These are phyloP conservation scores for Cystoderma amianthinum DNA, from an alignment of 768 basidiomycete genomes.

Conservation along the genomic window DNA sequence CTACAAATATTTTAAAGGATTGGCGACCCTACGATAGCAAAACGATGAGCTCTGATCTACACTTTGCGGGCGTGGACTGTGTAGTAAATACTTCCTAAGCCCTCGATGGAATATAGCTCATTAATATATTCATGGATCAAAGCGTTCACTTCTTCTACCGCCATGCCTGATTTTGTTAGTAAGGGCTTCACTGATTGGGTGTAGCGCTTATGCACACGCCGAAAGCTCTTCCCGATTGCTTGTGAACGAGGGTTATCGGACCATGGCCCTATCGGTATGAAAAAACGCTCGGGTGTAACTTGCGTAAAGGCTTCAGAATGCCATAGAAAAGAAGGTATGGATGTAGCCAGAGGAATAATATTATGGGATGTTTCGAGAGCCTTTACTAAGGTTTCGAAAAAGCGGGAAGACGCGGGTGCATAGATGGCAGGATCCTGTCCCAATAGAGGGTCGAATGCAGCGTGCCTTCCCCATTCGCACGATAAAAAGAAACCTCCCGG, in stretches of 20 bases:
- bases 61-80: conserved; percentile 37
- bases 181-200: conserved; percentile 43
- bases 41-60: no score
- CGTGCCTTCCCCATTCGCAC: conserved; percentile 48
- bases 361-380: conserved; percentile 26
- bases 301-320: conserved; percentile 32
- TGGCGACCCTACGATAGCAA: no score
- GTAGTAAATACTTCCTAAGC: conserved; percentile 41
- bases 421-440: conserved; percentile 19
- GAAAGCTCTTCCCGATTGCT: conserved; percentile 34
- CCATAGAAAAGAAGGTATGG: conserved; percentile 29
- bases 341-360: conserved; percentile 27
- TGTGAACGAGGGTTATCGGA: conserved; percentile 21
- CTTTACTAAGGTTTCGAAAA: conserved; percentile 28
- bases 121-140: conserved; percentile 33
- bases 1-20: no score
- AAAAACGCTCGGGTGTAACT: conserved; percentile 21
- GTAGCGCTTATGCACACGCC: conserved; percentile 30
- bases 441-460: conserved; percentile 27
- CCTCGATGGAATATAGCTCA: conserved; percentile 39
- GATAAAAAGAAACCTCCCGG: conserved; percentile 68
- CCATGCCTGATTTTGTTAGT: conserved; percentile 30
- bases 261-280: conserved; percentile 58
- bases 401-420: conserved; percentile 29
- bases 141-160: conserved; percentile 25